Evolutionary conservation across 1,284 basidiomycete genomes (phyloP).

Genomic region (Fomitopsis schrenkii): DNA sequence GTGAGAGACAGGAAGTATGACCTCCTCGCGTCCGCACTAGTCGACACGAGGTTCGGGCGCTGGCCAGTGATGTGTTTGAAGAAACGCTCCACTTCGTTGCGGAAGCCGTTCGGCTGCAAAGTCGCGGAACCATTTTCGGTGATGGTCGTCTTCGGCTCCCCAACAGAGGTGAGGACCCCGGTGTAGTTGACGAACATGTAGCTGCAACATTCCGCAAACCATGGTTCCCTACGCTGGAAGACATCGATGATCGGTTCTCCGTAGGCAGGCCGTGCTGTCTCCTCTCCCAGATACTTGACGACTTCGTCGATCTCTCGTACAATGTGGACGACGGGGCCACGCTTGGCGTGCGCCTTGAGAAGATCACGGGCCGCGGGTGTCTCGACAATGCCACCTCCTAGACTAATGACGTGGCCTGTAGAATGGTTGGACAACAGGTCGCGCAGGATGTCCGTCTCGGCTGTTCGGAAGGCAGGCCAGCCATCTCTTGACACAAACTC

Average conservation of each 20-base stretch:
- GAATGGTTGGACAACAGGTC: conserved; percentile 56
- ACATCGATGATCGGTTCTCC: conserved; percentile 85
- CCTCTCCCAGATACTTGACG: conserved; percentile 74
- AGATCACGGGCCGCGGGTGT: conserved; percentile 70
- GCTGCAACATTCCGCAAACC: conserved; percentile 84
- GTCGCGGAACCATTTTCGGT: background rate
- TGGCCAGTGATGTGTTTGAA: conserved; percentile 87
- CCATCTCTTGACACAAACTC: conserved; percentile 77
- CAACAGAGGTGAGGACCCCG: conserved; percentile 25
- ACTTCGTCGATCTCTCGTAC: conserved; percentile 70
- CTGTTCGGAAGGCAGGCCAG: conserved; percentile 75
- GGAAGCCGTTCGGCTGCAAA: conserved; percentile 17
- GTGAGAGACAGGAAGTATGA: conserved; percentile 94
- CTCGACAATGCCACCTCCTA: conserved; percentile 97
- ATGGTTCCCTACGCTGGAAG: conserved; percentile 79
- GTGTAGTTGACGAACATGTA: conserved; percentile 85
- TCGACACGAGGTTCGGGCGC: conserved; percentile 61
- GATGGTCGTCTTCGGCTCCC: background rate
- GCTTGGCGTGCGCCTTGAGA: conserved; percentile 63
- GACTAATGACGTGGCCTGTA: conserved; percentile 75
- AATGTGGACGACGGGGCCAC: conserved; percentile 71
- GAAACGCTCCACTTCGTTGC: conserved; percentile 67
- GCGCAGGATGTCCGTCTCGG: conserved; percentile 55
- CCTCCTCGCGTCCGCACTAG: conserved; percentile 53
- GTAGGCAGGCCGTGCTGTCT: conserved; percentile 80